phyloP scores from a whole-genome alignment of 495 filamentous ascomycete species.

The Physcia stellaris region DNA sequence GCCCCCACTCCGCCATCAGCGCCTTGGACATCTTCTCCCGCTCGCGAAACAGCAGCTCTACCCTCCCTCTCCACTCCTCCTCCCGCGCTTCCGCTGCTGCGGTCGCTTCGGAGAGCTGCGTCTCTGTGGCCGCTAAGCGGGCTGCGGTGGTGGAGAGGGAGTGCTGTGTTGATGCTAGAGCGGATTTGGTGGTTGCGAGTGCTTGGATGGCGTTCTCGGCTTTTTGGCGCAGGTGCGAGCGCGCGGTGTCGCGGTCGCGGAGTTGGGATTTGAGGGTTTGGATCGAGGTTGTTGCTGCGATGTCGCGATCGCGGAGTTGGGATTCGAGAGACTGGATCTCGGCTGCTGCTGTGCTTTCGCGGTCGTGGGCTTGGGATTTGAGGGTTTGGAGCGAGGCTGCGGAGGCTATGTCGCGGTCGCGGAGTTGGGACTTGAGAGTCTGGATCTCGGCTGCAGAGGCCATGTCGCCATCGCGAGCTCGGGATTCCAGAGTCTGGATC shows the following conservation, averaged over 20 bases:
- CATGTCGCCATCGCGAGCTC: constrained; percentile 22
- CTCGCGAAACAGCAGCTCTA: constrained; percentile 41
- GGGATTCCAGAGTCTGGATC: constrained; percentile 25
- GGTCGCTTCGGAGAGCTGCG: constrained; percentile 11
- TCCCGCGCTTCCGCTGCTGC: constrained; percentile 34
- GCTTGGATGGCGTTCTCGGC: constrained; percentile 5
- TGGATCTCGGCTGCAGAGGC: constrained; percentile 15
- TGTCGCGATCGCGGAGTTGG: constrained; percentile 22
- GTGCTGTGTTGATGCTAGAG: background rate
- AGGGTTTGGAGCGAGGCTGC: constrained; percentile 11
- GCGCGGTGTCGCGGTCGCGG: constrained; percentile 21
- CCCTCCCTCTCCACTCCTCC: constrained; percentile 35
- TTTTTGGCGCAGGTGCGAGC: constrained; percentile 13
- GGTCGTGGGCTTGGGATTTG: background rate
- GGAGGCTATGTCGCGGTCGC: constrained; percentile 14
- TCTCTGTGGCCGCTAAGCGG: constrained; percentile 7
- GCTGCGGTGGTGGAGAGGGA: constrained; percentile 2
- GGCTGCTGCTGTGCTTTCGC: constrained; percentile 22
- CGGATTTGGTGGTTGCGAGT: background rate
- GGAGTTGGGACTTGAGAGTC: constrained; percentile 3
- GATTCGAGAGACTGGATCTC: background rate
- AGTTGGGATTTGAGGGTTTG: constrained; percentile 12
- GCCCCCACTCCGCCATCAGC: constrained; percentile 35
- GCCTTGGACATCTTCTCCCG: constrained; percentile 39
- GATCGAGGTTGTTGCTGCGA: constrained; percentile 7